phyloP scores from a whole-genome alignment of 2,329 filamentous ascomycete genomes.

The Ascochyta viciae-villosae region DNA sequence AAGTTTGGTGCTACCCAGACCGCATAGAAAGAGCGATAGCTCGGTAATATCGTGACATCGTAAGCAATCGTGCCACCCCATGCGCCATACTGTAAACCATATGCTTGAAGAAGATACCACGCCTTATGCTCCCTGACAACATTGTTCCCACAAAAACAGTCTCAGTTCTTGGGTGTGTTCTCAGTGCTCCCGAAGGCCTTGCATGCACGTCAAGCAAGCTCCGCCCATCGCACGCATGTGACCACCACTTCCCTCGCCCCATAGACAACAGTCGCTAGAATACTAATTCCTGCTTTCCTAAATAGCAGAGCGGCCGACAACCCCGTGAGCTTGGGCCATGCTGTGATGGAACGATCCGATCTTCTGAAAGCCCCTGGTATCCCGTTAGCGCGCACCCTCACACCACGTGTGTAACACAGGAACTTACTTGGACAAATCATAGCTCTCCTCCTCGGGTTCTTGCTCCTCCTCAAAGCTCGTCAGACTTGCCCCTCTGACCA shows the following conservation, averaged over 20 bases:
- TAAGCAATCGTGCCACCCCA: constrained; percentile 10
- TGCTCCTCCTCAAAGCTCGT: constrained; percentile 49
- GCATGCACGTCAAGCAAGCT: no score
- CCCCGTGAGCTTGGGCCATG: constrained; percentile 42
- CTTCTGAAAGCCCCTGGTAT: constrained; percentile 56
- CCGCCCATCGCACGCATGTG: no score
- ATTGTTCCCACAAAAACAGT: background rate
- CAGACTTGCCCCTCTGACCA: constrained; percentile 47
- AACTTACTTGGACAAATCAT: constrained; percentile 59
- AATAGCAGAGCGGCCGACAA: constrained; percentile 28
- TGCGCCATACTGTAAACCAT: constrained; percentile 10
- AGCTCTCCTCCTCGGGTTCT: constrained; percentile 55
- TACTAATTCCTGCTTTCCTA: background rate
- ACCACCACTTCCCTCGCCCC: background rate
- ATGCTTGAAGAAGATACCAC: constrained; percentile 6
- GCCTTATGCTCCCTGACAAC: background rate
- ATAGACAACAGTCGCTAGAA: background rate
- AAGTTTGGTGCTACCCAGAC: background rate
- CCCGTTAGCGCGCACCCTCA: constrained; percentile 20
- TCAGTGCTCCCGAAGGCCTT: no score
- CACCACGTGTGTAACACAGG: background rate
- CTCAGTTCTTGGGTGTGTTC: no score
- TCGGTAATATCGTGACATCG: constrained; percentile 13
- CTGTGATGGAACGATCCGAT: constrained; percentile 56
- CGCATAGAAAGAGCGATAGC: background rate